Conservation (phyloP, 2,329 filamentous ascomycete genomes). For the Arthrobotrys entomopaga region DNA sequence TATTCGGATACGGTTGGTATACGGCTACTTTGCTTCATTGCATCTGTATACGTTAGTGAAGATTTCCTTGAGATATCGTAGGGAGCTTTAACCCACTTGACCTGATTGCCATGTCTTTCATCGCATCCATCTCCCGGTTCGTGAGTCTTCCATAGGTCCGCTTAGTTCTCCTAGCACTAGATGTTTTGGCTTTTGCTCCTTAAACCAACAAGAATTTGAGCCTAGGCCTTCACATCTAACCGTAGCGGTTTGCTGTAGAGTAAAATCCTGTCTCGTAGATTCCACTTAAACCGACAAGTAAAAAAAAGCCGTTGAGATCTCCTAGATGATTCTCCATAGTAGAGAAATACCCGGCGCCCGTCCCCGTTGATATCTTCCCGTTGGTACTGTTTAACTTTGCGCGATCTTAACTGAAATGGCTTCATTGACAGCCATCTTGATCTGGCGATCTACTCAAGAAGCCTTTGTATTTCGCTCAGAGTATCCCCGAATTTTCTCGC, state of each 20-base stretch:
- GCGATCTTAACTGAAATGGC: no score
- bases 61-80: neutral
- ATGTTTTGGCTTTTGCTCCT: constrained; percentile 7
- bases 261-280: constrained; percentile 5
- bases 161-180: constrained; percentile 7
- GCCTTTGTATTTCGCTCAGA: no score
- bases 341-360: no score
- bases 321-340: neutral
- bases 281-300: neutral
- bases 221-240: neutral
- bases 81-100: neutral
- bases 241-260: neutral
- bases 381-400: constrained; percentile 5
- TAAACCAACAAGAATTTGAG: neutral
- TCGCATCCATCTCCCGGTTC: neutral
- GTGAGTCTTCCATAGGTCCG: constrained; percentile 2
- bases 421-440: no score
- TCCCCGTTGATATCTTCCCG: constrained; percentile 7
- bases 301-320: neutral
- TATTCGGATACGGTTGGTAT: constrained; percentile 1
- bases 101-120: constrained; percentile 11
- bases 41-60: neutral
- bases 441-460: no score
- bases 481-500: no score
- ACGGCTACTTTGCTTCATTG: constrained; percentile 10